Base-by-base conservation (phyloP, 106 monocot species). In the Triglochin maritima region DNA sequence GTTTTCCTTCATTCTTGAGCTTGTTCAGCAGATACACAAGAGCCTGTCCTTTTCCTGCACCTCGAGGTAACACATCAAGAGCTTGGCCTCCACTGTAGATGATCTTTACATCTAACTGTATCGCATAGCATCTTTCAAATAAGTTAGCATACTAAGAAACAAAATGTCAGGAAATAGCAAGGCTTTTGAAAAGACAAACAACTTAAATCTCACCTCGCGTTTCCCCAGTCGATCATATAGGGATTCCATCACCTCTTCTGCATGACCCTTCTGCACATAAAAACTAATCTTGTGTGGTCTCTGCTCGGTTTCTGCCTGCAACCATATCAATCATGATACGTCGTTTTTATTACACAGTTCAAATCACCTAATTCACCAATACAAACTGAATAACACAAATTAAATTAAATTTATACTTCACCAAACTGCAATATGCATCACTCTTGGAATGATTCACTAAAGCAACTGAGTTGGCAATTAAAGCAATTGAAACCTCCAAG, bases 241-340 rank as follows among this genome's bases (percentile, higher is more conserved):
- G 61, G 79, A 57, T 41, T 75, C 76, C 47, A 50, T 85, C 49
- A 87, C 81, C 75, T 72, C 76, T 49, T 85, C 69, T 43, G 95
- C 90, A 51, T 76, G 57, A 49, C 54, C 83, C 78, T 90, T 90
- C 51, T 84, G 57, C 4, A 95, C 76, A 64, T 81, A 79, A 60
- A 95, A 90, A 81, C 95, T 95, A 69, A 90, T 74, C 75, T 95
- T 95, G 73, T 95, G 90, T 47, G 87, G 84, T 3, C 95, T 56
- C 64, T 90, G 95, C 78, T 87, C 87, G 14, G 85, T 87, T 42
- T 74, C 82, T 43, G 87, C 50, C 94, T 94, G 79, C 68, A 65
- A 60, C 44, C 17, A 0, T 4, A 29, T 3, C 6, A 17, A 60
- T 41, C 17, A 46, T 64, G 63, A 12, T 9, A 48, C 11, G 2